phyloP scores from a whole-genome alignment of 352 stramenopile species.

The Phytophthora ramorum region DNA sequence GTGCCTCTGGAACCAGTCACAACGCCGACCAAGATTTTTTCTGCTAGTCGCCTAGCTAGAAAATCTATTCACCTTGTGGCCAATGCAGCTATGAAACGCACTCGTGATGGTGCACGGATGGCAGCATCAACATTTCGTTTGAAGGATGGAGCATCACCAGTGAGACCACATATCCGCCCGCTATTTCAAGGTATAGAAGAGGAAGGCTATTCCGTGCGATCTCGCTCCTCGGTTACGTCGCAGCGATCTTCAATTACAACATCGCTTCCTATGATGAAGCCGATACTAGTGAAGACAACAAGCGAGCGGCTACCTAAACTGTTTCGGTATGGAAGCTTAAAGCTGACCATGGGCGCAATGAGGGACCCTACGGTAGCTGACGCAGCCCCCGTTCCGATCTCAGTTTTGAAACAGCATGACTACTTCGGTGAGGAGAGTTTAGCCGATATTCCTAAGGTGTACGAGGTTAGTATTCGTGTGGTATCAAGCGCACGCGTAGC shows the following conservation, averaged over 20 bases:
- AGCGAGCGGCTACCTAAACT: slow-evolving; percentile 21
- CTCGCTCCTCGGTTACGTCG: slow-evolving; percentile 9
- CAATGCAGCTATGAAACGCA: slow-evolving; percentile 27
- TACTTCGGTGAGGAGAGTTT: slow-evolving; percentile 75
- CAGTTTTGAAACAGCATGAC: slow-evolving; percentile 56
- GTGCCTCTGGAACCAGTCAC: slow-evolving; percentile 12
- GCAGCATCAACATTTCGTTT: slow-evolving; percentile 22
- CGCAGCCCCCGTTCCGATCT: slow-evolving; percentile 44
- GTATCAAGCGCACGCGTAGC: slow-evolving; percentile 60
- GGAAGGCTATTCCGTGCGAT: slow-evolving; percentile 3
- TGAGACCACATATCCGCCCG: slow-evolving; percentile 7
- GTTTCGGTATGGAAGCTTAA: slow-evolving; percentile 31
- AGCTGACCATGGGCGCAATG: slow-evolving; percentile 13
- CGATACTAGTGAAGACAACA: slow-evolving; percentile 3
- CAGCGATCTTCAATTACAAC: slow-evolving; percentile 8
- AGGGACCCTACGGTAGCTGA: slow-evolving; percentile 17
- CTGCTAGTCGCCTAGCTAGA: slow-evolving; percentile 10
- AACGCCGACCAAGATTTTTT: slow-evolving; percentile 7
- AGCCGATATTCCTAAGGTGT: slow-evolving; percentile 32
- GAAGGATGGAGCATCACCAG: slow-evolving; percentile 4
- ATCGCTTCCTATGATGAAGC: slow-evolving; percentile 9
- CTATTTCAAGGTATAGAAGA: slow-evolving; percentile 13
- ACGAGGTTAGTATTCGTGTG: slow-evolving; percentile 61
- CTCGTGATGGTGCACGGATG: slow-evolving; percentile 25
- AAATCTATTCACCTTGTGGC: slow-evolving; percentile 30